These are phyloP conservation scores for Phlebiopsis flavidoalba DNA, from an alignment of 768 basidiomycete species.

Conservation along the genomic window DNA sequence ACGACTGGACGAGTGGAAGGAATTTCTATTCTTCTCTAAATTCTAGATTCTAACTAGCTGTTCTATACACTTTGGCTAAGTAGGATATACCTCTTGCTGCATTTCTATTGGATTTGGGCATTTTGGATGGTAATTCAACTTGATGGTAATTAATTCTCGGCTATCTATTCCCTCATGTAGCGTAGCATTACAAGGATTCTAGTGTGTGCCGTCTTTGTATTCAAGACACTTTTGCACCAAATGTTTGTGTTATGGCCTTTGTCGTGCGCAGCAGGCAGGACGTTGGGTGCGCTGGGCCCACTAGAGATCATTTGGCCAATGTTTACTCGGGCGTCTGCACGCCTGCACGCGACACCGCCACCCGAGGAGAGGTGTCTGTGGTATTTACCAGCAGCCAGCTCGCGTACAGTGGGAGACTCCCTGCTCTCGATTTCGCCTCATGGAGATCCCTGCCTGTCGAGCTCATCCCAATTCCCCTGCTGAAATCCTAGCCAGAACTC, in stretches of 20 bases:
- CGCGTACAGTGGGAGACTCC: not conserved
- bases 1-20: slow-evolving; percentile 47
- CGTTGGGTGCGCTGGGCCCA: slow-evolving; percentile 1
- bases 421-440: not conserved
- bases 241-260: not conserved
- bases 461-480: no score
- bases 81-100: not conserved
- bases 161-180: slow-evolving; percentile 7
- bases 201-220: not conserved
- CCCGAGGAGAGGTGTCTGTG: no score
- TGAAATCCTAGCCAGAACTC: slow-evolving; percentile 63
- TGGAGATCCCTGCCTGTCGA: slow-evolving; percentile 67
- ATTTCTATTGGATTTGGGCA: not conserved
- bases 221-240: not conserved
- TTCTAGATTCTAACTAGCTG: no score
- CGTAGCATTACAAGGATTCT: not conserved
- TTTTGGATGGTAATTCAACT: no score
- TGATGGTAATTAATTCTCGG: slow-evolving; percentile 4
- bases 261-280: not conserved
- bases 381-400: not conserved
- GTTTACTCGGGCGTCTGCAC: not conserved
- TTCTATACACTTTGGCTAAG: no score
- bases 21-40: no score
- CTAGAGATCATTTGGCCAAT: not conserved
- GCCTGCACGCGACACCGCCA: no score